Evolutionary conservation across 805 yeast species (phyloP).

Genomic region (Candida oleophila): DNA sequence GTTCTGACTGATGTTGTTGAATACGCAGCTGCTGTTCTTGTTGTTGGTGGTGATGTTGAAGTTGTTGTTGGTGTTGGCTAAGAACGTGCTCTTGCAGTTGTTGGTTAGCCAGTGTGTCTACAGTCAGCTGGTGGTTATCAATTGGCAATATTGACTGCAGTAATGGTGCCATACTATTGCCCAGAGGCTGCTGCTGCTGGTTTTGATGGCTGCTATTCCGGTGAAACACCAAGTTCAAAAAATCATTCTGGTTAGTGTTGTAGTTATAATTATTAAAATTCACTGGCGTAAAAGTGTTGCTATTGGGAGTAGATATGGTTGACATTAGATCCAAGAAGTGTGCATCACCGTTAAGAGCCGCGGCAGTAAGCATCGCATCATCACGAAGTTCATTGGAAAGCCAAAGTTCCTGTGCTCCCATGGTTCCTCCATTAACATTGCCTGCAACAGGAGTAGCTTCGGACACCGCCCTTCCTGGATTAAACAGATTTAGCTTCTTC

Average conservation of each 20-base stretch:
- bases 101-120: constrained; percentile 11
- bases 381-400: constrained; percentile 67
- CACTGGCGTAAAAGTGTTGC: constrained; percentile 5
- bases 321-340: constrained; percentile 55
- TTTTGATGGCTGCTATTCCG: constrained; percentile 25
- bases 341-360: constrained; percentile 62
- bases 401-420: constrained; percentile 54
- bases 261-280: constrained; percentile 9
- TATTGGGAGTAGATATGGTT: constrained; percentile 13
- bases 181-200: too few relatives aligned
- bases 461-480: neutral
- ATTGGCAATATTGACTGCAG: too few relatives aligned
- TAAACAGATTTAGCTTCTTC: neutral
- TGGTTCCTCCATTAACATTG: constrained; percentile 6
- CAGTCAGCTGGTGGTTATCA: constrained; percentile 13
- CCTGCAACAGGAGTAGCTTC: constrained; percentile 1
- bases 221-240: constrained; percentile 54
- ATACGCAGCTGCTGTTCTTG: neutral
- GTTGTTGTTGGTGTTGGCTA: neutral
- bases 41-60: constrained; percentile 6
- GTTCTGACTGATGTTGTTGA: neutral
- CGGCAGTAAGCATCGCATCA: constrained; percentile 72
- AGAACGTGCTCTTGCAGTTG: neutral
- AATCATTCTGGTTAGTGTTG: constrained; percentile 40
- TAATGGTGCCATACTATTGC: too few relatives aligned